These are phyloP conservation scores for Penicillium sp. DNA, from an alignment of 2,329 filamentous ascomycete species.

Conservation along the genomic window DNA sequence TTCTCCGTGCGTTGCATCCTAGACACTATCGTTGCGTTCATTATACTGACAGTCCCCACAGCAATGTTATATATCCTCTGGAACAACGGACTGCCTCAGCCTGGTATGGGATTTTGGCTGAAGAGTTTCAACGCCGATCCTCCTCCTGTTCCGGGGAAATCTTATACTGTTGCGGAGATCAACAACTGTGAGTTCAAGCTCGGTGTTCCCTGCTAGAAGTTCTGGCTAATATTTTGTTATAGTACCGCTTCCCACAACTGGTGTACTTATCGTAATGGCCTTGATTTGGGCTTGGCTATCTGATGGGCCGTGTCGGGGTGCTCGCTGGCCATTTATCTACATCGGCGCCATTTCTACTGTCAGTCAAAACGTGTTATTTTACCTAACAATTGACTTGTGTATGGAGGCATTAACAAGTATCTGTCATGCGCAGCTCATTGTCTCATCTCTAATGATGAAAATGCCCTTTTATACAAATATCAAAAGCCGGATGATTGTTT, in stretches of 20 bases:
- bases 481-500: slow-evolving; percentile 37
- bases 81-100: slow-evolving; percentile 40
- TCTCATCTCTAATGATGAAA: slow-evolving; percentile 33
- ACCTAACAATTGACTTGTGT: too few relatives aligned
- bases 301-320: slow-evolving; percentile 34
- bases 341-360: slow-evolving; percentile 38
- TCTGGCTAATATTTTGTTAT: not conserved
- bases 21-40: too few relatives aligned
- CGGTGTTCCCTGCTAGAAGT: slow-evolving; percentile 15
- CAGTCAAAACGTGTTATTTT: slow-evolving; percentile 8
- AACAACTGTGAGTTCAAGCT: slow-evolving; percentile 33
- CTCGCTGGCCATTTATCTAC: slow-evolving; percentile 44
- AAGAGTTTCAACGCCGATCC: slow-evolving; percentile 42
- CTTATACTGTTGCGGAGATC: slow-evolving; percentile 36
- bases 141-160: slow-evolving; percentile 36
- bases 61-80: slow-evolving; percentile 40
- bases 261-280: slow-evolving; percentile 38
- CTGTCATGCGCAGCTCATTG: slow-evolving; percentile 36
- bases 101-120: slow-evolving; percentile 46
- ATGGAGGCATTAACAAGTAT: too few relatives aligned
- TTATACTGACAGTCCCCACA: too few relatives aligned
- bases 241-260: slow-evolving; percentile 33
- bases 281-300: slow-evolving; percentile 42
- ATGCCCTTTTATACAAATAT: slow-evolving; percentile 41
- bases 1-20: slow-evolving; percentile 30